These are phyloP conservation scores for Amphicarpaea edgeworthii DNA, from an alignment of 306 rosid species.

Conservation along the genomic window DNA sequence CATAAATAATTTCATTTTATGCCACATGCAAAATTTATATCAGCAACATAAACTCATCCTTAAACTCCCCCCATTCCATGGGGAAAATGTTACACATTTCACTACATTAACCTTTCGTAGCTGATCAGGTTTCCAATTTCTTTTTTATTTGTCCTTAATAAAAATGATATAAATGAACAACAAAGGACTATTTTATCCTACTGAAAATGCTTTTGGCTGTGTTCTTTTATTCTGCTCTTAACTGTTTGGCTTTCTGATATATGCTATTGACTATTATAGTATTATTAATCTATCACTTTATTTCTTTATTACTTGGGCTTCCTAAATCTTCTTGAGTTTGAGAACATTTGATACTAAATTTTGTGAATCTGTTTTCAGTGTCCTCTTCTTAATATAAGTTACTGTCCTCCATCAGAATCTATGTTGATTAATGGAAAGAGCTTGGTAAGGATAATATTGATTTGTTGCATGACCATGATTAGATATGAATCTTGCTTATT, in stretches of 20 bases:
- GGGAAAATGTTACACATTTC: conserved; percentile 9
- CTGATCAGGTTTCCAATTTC: conserved; percentile 19
- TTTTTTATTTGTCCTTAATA: conserved; percentile 6
- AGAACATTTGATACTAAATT: conserved; percentile 40
- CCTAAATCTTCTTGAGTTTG: conserved; percentile 15
- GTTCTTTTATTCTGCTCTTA: conserved; percentile 24
- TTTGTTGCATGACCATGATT: conserved; percentile 20
- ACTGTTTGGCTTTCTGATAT: conserved; percentile 5
- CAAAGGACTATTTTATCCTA: conserved; percentile 28
- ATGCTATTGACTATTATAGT: conserved; percentile 5
- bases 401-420: conserved; percentile 84
- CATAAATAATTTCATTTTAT: background rate
- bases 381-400: conserved; percentile 88
- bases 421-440: conserved; percentile 60
- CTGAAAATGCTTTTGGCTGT: conserved; percentile 2
- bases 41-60: conserved; percentile 11
- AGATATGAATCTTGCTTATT: conserved; percentile 4
- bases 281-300: conserved; percentile 13
- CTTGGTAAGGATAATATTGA: conserved; percentile 61
- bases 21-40: conserved; percentile 12
- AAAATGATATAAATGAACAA: background rate
- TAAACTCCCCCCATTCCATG: background rate
- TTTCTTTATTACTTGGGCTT: conserved; percentile 29
- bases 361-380: conserved; percentile 67
- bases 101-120: conserved; percentile 16